Evolutionary conservation across 2,329 filamentous ascomycete genomes (phyloP).

Genomic region (Cytospora leucostoma): DNA sequence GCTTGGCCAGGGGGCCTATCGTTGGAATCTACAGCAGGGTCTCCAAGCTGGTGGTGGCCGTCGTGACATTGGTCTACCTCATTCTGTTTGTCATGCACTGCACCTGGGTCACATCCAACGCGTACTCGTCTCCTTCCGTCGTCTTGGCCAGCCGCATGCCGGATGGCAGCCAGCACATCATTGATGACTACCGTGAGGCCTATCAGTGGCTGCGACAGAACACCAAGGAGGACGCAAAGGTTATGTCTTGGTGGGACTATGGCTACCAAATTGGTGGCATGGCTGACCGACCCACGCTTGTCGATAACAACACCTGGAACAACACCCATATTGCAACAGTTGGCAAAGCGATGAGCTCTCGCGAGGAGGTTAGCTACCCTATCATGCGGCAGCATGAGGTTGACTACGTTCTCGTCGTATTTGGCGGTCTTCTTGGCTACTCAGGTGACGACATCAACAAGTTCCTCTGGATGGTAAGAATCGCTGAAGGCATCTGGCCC

Average conservation of each 20-base stretch:
- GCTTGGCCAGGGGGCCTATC: conserved; percentile 69
- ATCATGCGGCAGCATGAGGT: conserved; percentile 99
- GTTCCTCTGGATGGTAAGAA: conserved; percentile 99
- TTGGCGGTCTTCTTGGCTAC: conserved; percentile 93
- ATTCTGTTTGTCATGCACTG: conserved; percentile 95
- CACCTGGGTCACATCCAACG: conserved; percentile 99
- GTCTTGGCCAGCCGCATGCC: conserved; percentile 90
- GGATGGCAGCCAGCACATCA: conserved; percentile 96
- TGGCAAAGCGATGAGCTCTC: conserved; percentile 96
- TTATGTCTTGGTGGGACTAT: conserved; percentile 99
- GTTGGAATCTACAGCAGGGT: conserved; percentile 81
- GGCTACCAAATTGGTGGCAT: conserved; percentile 99
- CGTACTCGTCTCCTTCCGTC: conserved; percentile 96
- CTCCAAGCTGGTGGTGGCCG: conserved; percentile 78
- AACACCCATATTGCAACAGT: conserved; percentile 99
- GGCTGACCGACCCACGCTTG: conserved; percentile 94
- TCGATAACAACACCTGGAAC: conserved; percentile 99
- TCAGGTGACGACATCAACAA: conserved; percentile 99
- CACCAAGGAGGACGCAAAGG: conserved; percentile 90
- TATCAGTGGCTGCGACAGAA: conserved; percentile 99
- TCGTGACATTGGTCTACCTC: conserved; percentile 74
- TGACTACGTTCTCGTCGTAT: conserved; percentile 97
- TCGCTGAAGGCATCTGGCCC: conserved; percentile 99
- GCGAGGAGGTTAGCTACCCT: conserved; percentile 96
- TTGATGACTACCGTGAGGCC: conserved; percentile 98